Evolutionary conservation across 768 basidiomycete genomes (phyloP), one percentile per base, ranked within the genome.

Genomic region (Saitozyma podzolica): DNA sequence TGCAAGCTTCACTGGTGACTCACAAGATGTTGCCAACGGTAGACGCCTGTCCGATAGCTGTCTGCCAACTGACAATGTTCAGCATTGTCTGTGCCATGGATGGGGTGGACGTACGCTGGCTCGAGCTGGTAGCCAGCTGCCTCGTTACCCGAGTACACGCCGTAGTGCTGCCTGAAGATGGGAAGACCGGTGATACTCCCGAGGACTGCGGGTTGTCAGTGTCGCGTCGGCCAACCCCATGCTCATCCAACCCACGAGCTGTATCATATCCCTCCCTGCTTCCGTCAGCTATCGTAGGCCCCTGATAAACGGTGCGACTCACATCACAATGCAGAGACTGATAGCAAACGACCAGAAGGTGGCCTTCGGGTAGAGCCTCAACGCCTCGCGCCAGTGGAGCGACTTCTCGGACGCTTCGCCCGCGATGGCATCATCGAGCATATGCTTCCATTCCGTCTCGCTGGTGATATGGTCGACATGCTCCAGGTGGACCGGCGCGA

Each of bases 111-210:
- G 29, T 29, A 67, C 37, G 61, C 17, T 9, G 65, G 52, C 13
- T 41, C 9, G 14, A 67, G 20, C 42, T 67, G 66, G 50, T 67
- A 67, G 5, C 65, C 57, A 13, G 14, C 37, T 29, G 29, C 29
- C 14, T 41, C 39, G 29, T 40, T 54, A 45, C 14, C 39, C 40
- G 54, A 40, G 39, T 41, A 69, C 55, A 41, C 42, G 56, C 42
- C 58, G 59, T n/a, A 64, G n/a, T 13, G 9, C 41, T 56, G 9
- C 16, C 43, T n/a, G 40, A 56, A 60, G 8, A 16, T 37, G 9
- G 59, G 40, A 40, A 29, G 40, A 59, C 58, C 60, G 20, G n/a
- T 60, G 50, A 60, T 45, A n/a, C 43, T 60, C 3, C 45, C 45
- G 9, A 60, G 59, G 7, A 60, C 29, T 29, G 29, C 29, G 29